These are phyloP conservation scores for Phytophthora sansomeana DNA, from an alignment of 352 stramenopile genomes.

Conservation along the genomic window DNA sequence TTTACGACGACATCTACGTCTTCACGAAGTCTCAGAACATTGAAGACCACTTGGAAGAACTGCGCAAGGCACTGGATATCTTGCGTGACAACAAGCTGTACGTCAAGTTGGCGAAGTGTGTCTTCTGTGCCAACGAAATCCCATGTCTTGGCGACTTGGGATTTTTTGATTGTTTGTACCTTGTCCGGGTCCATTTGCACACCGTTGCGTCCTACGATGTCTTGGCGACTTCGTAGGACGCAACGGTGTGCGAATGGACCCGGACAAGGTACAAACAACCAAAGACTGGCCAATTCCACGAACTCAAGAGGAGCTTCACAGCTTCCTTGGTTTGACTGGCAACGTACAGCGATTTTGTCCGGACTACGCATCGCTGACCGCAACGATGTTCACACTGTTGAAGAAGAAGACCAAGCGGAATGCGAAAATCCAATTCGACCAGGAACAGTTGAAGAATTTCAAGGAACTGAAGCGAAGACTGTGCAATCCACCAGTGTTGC, in stretches of 20 bases:
- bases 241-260: conserved; percentile 3
- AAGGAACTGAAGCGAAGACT: too few species aligned
- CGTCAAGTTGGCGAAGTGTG: conserved; percentile 10
- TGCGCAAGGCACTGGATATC: too few species aligned
- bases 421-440: conserved; percentile 3
- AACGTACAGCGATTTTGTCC: conserved; percentile 6
- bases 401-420: conserved; percentile 3
- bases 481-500: too few species aligned
- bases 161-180: too few species aligned
- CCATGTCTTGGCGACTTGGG: too few species aligned
- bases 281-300: not conserved
- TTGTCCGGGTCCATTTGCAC: too few species aligned
- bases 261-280: conserved; percentile 3
- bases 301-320: conserved; percentile 9
- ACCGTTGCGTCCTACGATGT: too few species aligned
- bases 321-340: conserved; percentile 5
- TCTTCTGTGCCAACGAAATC: conserved; percentile 9
- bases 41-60: too few species aligned
- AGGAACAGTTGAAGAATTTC: conserved; percentile 3
- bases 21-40: too few species aligned
- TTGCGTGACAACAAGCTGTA: too few species aligned
- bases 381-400: not conserved
- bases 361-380: not conserved
- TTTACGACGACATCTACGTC: conserved; percentile 23
- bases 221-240: conserved; percentile 1